A percentile compares a stretch with the other conserved stretches of the same genome.
Conservation (phyloP, 2,329 filamentous ascomycete species). For the Bipolaris zeicola region DNA sequence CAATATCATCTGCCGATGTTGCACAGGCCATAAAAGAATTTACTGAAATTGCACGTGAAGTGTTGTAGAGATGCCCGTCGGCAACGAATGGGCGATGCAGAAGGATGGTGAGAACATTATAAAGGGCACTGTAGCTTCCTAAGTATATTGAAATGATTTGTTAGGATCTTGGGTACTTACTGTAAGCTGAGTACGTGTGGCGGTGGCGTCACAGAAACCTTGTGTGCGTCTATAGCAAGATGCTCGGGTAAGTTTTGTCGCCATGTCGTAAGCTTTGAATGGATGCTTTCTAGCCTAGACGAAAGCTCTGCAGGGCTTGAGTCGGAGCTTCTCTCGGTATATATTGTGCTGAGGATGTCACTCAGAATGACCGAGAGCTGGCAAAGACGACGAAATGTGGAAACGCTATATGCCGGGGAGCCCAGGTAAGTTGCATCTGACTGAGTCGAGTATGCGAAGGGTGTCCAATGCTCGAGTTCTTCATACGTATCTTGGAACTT, state of each 20-base stretch:
- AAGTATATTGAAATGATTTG: not conserved
- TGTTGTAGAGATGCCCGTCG: slow-evolving; percentile 56
- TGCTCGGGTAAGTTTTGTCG: slow-evolving; percentile 50
- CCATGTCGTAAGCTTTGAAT: slow-evolving; percentile 54
- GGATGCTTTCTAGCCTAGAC: slow-evolving; percentile 46
- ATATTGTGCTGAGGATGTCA: slow-evolving; percentile 47
- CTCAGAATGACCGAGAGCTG: slow-evolving; percentile 55
- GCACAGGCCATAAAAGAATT: slow-evolving; percentile 55
- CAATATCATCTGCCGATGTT: slow-evolving; percentile 54
- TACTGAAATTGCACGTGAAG: slow-evolving; percentile 48
- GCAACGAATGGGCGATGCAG: slow-evolving; percentile 61
- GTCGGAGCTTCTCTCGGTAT: slow-evolving; percentile 49
- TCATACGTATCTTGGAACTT: slow-evolving; percentile 58
- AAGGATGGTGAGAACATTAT: slow-evolving; percentile 59
- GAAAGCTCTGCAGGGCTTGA: slow-evolving; percentile 46
- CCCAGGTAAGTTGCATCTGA: slow-evolving; percentile 39
- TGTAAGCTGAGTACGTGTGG: slow-evolving; percentile 42
- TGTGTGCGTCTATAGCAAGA: slow-evolving; percentile 48
- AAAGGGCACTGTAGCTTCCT: slow-evolving; percentile 46
- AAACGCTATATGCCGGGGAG: slow-evolving; percentile 51
- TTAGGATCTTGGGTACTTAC: slow-evolving; percentile 13
- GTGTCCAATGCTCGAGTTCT: slow-evolving; percentile 60
- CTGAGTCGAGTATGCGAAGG: slow-evolving; percentile 47
- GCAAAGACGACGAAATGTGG: slow-evolving; percentile 52
- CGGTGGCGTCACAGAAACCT: slow-evolving; percentile 37